Base-by-base conservation (phyloP, 148 eudicot genomes). In the Cornus controversa region DNA sequence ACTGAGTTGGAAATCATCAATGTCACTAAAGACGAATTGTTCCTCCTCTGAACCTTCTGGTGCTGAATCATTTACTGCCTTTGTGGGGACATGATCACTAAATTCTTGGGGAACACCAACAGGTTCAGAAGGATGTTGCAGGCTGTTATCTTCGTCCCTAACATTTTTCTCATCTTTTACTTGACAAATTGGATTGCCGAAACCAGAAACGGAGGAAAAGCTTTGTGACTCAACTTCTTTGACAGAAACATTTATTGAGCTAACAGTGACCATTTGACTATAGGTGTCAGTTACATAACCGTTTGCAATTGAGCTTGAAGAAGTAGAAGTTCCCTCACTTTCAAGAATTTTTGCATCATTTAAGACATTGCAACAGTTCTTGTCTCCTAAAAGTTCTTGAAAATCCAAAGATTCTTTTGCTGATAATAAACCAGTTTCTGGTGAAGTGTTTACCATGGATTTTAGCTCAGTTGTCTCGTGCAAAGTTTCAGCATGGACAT, bases 11-110 rank as follows among this genome's bases (percentile, higher is more conserved):
- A 76, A 69, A 77, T 79, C 91, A 80, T 87, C 92, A 71, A 89
- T 69, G 73, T 90, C 90, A 73, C 94, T 91, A 31, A 88, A 91
- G 60, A 78, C 71, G 57, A 50, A 50, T 50, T 50, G 57, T 16
- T 50, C 57, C 4, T 50, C 57, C 57, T 50, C 57, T 15, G 57
- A 13, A 50, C 57, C 20, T 3, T 50, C 20, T 50, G 57, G 20
- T 50, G 0, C 18, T 50, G 20, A 50, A 50, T 13, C 14, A 50
- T 15, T 74, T 45, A 13, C 14, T 27, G 23, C 65, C 42, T 54
- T 28, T 57, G 24, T 31, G 14, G 8, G 53, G 42, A 67, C 20
- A 76, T 28, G 57, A 77, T 78, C 78, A 78, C 40, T 11, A 73
- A 23, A 70, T 23, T 72, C 70, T 45, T 76, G 72, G 36, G 73